A percentile compares a stretch with the other conserved stretches of the same genome.
Evolutionary conservation across 345 rosid genomes (phyloP).

Genomic region (Euphorbia lathyris): DNA sequence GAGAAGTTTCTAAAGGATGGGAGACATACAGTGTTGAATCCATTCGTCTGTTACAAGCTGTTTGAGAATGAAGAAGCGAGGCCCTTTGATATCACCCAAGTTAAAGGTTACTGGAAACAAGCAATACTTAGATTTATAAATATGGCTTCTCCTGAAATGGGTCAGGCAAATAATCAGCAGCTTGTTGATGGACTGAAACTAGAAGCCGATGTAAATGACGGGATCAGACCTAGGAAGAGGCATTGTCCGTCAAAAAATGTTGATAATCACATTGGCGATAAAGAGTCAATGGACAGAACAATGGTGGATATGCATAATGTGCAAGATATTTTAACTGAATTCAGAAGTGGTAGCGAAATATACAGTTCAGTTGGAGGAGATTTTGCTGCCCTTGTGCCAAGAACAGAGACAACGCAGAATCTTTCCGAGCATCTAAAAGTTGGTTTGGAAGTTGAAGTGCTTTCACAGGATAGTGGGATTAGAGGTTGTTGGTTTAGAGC

Average conservation of each 20-base stretch:
- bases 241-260: slow-evolving; percentile 34
- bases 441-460: slow-evolving; percentile 70
- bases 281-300: slow-evolving; percentile 13
- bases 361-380: slow-evolving; percentile 18
- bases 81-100: slow-evolving; percentile 64
- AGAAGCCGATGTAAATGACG: slow-evolving; percentile 29
- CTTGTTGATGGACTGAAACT: slow-evolving; percentile 17
- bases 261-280: slow-evolving; percentile 13
- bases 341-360: slow-evolving; percentile 22
- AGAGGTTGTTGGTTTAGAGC: slow-evolving; percentile 89
- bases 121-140: slow-evolving; percentile 43
- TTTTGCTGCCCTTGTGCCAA: slow-evolving; percentile 16
- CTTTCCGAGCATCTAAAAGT: slow-evolving; percentile 29
- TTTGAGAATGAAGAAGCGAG: slow-evolving; percentile 52
- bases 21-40: slow-evolving; percentile 29
- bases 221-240: slow-evolving; percentile 48
- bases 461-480: slow-evolving; percentile 79
- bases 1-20: slow-evolving; percentile 44
- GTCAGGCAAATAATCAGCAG: slow-evolving; percentile 21
- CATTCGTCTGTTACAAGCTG: slow-evolving; percentile 59
- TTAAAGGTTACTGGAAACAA: slow-evolving; percentile 81
- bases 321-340: slow-evolving; percentile 1
- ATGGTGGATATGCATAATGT: slow-evolving; percentile 19
- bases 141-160: slow-evolving; percentile 25
- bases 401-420: slow-evolving; percentile 18